Evolutionary conservation across 352 stramenopile genomes (phyloP).

Genomic region (Nothophytophthora sp.): DNA sequence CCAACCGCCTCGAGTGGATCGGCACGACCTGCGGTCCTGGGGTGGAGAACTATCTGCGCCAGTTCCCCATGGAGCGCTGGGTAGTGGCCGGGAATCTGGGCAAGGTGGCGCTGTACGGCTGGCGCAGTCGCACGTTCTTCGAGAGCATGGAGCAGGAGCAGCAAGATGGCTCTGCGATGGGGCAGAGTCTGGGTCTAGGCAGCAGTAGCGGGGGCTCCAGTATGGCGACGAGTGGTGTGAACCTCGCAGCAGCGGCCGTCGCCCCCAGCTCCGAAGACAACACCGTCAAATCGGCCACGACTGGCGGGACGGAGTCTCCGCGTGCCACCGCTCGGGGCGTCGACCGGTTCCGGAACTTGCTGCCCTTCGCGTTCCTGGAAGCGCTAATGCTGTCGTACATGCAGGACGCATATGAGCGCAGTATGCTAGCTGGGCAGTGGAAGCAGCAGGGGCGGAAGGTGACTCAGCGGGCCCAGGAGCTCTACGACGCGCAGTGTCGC

Average conservation of each 20-base stretch:
- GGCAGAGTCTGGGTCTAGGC: slow-evolving; percentile 7
- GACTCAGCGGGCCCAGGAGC: slow-evolving; percentile 42
- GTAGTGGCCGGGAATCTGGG: slow-evolving; percentile 43
- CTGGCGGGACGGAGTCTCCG: background rate
- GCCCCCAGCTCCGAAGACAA: background rate
- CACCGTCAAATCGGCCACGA: background rate
- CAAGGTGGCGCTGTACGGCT: slow-evolving; percentile 47
- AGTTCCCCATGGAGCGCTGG: slow-evolving; percentile 53
- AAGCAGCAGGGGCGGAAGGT: slow-evolving; percentile 39
- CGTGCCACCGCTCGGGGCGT: slow-evolving; percentile 2
- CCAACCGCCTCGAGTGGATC: slow-evolving; percentile 59
- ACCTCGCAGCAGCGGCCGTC: slow-evolving; percentile 8
- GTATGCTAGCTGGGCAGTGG: slow-evolving; percentile 37
- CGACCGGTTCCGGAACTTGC: slow-evolving; percentile 28
- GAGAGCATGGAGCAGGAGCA: slow-evolving; percentile 33
- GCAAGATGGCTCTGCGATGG: slow-evolving; percentile 3
- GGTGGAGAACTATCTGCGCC: slow-evolving; percentile 39
- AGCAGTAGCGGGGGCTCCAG: background rate
- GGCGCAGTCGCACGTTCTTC: slow-evolving; percentile 50
- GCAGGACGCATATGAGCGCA: slow-evolving; percentile 43
- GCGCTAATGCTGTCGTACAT: slow-evolving; percentile 44
- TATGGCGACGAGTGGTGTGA: background rate
- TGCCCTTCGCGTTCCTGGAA: slow-evolving; percentile 53
- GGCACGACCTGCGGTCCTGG: slow-evolving; percentile 39
- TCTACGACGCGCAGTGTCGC: slow-evolving; percentile 53